A percentile compares a stretch with the other conserved stretches of the same genome.
Evolutionary conservation across 192 early-diverging fungal species (phyloP).

Genomic region (Coemansia umbellata): DNA sequence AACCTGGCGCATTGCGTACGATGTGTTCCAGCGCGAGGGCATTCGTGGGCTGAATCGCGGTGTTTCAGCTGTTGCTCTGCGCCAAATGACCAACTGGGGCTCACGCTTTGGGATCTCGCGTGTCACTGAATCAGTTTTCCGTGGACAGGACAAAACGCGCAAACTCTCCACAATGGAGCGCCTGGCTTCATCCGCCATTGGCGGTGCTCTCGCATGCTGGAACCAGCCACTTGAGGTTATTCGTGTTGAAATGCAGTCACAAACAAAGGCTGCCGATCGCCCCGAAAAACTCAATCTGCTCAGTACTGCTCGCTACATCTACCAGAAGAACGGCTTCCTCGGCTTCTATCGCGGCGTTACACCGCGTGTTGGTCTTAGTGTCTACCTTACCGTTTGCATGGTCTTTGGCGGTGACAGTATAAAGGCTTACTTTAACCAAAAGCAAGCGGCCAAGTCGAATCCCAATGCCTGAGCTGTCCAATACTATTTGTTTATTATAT

Average conservation of each 20-base stretch:
- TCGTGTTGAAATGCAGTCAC: slow-evolving; percentile 97
- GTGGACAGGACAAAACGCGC: slow-evolving; percentile 61
- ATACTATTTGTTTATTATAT: too few species aligned
- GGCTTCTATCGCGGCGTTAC: slow-evolving; percentile 92
- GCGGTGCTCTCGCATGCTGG: slow-evolving; percentile 93
- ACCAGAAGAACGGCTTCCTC: slow-evolving; percentile 80
- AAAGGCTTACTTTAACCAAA: slow-evolving; percentile 52
- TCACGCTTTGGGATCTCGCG: slow-evolving; percentile 86
- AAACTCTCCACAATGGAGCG: slow-evolving; percentile 52
- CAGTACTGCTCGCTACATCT: slow-evolving; percentile 83
- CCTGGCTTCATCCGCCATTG: slow-evolving; percentile 68
- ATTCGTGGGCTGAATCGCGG: slow-evolving; percentile 98
- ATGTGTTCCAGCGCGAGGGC: slow-evolving; percentile 91
- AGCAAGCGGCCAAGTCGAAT: slow-evolving; percentile 10
- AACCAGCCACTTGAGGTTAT: slow-evolving; percentile 99
- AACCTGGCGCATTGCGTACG: slow-evolving; percentile 77
- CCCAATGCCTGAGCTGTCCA: too few species aligned
- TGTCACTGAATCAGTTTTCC: slow-evolving; percentile 57
- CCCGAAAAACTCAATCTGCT: slow-evolving; percentile 91
- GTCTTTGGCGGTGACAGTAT: slow-evolving; percentile 62
- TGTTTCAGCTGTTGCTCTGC: slow-evolving; percentile 94
- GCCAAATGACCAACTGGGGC: slow-evolving; percentile 99
- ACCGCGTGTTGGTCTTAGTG: slow-evolving; percentile 72
- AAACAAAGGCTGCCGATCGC: slow-evolving; percentile 80
- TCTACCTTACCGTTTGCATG: slow-evolving; percentile 92